A percentile compares a stretch with the other conserved stretches of the same genome.
Evolutionary conservation across 2,329 filamentous ascomycete genomes (phyloP).

Genomic region (Neonectria magnoliae): DNA sequence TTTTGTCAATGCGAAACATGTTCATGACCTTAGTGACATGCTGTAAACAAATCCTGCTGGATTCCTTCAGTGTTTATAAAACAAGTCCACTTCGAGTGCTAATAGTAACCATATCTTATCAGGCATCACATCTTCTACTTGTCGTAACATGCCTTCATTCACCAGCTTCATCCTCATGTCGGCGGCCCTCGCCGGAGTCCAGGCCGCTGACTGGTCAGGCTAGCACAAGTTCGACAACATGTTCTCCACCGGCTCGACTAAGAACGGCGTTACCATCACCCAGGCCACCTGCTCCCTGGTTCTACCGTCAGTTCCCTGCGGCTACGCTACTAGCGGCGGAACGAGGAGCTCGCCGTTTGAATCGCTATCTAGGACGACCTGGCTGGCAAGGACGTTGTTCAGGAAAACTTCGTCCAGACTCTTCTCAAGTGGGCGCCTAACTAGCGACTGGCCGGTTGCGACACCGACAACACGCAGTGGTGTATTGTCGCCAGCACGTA

Average conservation of each 20-base stretch:
- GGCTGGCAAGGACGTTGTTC: slow-evolving; percentile 14
- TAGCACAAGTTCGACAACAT: slow-evolving; percentile 28
- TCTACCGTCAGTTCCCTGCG: slow-evolving; percentile 14
- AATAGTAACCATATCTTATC: background rate
- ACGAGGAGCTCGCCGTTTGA: slow-evolving; percentile 28
- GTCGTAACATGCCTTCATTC: slow-evolving; percentile 9
- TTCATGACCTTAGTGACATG: background rate
- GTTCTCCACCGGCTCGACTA: slow-evolving; percentile 26
- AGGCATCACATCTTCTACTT: background rate
- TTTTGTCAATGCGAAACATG: background rate
- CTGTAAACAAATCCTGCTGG: background rate
- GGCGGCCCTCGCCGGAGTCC: slow-evolving; percentile 5
- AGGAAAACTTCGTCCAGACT: slow-evolving; percentile 23
- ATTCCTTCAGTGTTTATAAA: background rate
- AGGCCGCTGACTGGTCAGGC: slow-evolving; percentile 16
- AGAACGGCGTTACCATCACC: slow-evolving; percentile 25
- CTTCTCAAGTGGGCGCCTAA: slow-evolving; percentile 26
- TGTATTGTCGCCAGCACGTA: slow-evolving; percentile 25
- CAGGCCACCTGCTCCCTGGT: slow-evolving; percentile 22
- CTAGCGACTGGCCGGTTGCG: slow-evolving; percentile 17
- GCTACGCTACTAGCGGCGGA: slow-evolving; percentile 27
- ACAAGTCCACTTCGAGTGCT: background rate
- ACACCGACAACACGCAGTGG: slow-evolving; percentile 26
- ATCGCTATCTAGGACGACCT: slow-evolving; percentile 28
- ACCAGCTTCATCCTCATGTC: slow-evolving; percentile 7